Conservation (phyloP, 1,284 basidiomycete species). For the Apiotrichum gracile region DNA sequence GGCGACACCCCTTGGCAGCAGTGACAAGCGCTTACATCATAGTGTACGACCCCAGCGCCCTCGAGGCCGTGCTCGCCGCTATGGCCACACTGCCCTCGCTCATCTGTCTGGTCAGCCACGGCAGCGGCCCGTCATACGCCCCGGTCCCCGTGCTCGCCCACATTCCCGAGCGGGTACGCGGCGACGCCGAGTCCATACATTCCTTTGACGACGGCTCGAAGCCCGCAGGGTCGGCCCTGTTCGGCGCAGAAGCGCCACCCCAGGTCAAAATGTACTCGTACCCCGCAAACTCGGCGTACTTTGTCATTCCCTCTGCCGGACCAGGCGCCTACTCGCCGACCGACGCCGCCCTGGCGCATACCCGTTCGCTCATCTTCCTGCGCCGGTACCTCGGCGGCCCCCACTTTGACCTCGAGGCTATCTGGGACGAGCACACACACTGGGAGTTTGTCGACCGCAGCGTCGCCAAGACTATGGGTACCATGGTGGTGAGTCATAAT, state of each 20-base stretch:
- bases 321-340: constrained; percentile 13
- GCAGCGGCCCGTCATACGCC: constrained; percentile 5
- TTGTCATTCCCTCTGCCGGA: constrained; percentile 16
- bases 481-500: constrained; percentile 24
- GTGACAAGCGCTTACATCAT: constrained; percentile 1
- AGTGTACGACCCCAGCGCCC: constrained; percentile 18
- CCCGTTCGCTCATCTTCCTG: constrained; percentile 15
- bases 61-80: constrained; percentile 7
- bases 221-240: neutral
- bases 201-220: neutral
- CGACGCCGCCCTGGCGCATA: constrained; percentile 13
- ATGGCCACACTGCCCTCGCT: constrained; percentile 1
- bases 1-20: too few species aligned
- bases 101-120: constrained; percentile 13
- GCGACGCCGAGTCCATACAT: constrained; percentile 1
- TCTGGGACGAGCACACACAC: constrained; percentile 21
- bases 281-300: constrained; percentile 11
- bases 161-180: constrained; percentile 3
- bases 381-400: constrained; percentile 14
- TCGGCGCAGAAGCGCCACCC: neutral
- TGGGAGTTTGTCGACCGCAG: constrained; percentile 24
- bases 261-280: constrained; percentile 7
- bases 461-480: constrained; percentile 29
- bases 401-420: constrained; percentile 18
- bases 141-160: constrained; percentile 9